Conservation (phyloP, 352 stramenopile species). For the Pythium rishiriense region DNA sequence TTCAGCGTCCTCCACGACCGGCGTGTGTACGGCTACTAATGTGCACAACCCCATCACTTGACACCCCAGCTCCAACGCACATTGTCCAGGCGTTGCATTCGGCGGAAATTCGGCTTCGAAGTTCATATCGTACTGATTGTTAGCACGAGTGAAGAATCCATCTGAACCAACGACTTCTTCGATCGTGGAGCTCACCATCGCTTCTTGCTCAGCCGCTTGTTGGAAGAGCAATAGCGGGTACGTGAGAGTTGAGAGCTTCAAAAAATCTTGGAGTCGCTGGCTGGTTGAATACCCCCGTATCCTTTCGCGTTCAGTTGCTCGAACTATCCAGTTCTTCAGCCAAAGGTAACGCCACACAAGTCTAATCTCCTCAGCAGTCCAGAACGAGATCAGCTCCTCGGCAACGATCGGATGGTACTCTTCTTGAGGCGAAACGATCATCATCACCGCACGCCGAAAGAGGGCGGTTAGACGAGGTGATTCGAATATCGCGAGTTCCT, state of each 20-base stretch:
- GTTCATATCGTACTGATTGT: conserved; percentile 33
- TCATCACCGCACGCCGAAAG: conserved; percentile 79
- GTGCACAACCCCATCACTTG: conserved; percentile 73
- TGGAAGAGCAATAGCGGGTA: conserved; percentile 73
- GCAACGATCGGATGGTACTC: conserved; percentile 81
- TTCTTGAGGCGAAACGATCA: conserved; percentile 66
- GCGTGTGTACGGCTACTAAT: conserved; percentile 40
- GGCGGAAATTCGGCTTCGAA: conserved; percentile 73
- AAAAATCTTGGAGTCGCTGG: conserved; percentile 60
- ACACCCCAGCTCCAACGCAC: conserved; percentile 58
- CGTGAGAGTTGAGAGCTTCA: conserved; percentile 69
- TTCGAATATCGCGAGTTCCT: conserved; percentile 59
- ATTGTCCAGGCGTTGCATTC: conserved; percentile 70
- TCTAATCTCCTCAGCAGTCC: conserved; percentile 68
- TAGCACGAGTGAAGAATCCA: background rate
- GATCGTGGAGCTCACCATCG: conserved; percentile 62
- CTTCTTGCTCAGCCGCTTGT: conserved; percentile 74
- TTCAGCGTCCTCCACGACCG: conserved; percentile 24
- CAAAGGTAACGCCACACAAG: conserved; percentile 84
- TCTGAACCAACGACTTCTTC: conserved; percentile 38
- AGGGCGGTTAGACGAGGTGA: conserved; percentile 66
- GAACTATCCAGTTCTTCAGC: conserved; percentile 86
- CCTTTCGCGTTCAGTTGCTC: conserved; percentile 66
- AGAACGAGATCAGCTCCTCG: conserved; percentile 84
- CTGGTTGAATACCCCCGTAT: conserved; percentile 67